Evolutionary conservation across 2,329 filamentous ascomycete genomes (phyloP), one percentile per base, ranked within the genome.

Genomic region (Coniella vitis): DNA sequence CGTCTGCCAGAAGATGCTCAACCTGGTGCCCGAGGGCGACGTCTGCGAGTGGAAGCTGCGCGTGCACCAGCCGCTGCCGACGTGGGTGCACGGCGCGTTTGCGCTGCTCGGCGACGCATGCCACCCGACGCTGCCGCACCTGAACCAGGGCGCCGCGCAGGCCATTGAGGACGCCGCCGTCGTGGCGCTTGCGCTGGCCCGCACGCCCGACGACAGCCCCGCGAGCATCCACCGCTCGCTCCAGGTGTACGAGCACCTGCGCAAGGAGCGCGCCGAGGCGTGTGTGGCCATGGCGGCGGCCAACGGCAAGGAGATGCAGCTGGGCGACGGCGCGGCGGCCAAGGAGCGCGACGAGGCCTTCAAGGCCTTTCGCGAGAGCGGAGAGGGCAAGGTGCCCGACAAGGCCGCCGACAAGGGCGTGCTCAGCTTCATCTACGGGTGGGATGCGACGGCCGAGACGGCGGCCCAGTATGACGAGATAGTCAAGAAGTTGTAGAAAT

Each of bases 1-100:
- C 1, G 72, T 75, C 59, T 72, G 85, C 2, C 74, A 75, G 52
- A 70, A 73, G 19, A 76, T 84, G 74, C 67, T 85, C 13, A 68
- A 79, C 52, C 66, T 80, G 14, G 80, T 83, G 0, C 79, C 79
- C 0, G 80, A 79, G n/a, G 77, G 74, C 4, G 79, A 81, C 54
- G 74, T 86, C 4, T 78, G 80, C 55, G 81, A 86, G 60, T 86
- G 82, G 78, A 81, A 79, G 55, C 65, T 86, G 38, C 69, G 79
- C 21, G 75, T 79, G 4, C 79, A 84, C 58, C 72, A 77, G 34
- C 80, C 80, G 0, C 63, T 86, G 4, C 74, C 75, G 0, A 81
- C 76, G 4, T 86, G 83, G 82, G 69, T 79, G 0, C 65, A 76
- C 34, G 72, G 72, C 10, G 68, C 64, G 10, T 66, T 70, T 2